Evolutionary conservation across 2,329 filamentous ascomycete species (phyloP).

Genomic region (Truncatella angustata): DNA sequence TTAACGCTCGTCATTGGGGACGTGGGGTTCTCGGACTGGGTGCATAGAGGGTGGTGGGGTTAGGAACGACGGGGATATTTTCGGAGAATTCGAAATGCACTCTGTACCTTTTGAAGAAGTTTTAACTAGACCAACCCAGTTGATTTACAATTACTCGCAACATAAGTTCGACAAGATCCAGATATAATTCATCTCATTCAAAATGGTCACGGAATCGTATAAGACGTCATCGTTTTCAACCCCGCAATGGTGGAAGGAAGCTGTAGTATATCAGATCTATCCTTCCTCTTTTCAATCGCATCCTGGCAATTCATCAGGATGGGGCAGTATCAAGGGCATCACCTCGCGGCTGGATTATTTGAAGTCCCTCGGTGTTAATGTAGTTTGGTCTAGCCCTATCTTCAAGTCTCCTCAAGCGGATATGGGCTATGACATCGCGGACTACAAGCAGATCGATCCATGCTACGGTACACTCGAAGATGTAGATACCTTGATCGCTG

Average conservation of each 20-base stretch:
- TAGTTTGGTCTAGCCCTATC: slow-evolving; percentile 68
- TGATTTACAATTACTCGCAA: neutral
- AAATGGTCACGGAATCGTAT: slow-evolving; percentile 10
- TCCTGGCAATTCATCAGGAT: slow-evolving; percentile 50
- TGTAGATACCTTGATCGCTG: slow-evolving; percentile 59
- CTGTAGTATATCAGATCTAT: slow-evolving; percentile 58
- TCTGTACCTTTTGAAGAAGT: neutral
- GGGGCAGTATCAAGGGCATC: slow-evolving; percentile 63
- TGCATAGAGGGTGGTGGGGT: slow-evolving; percentile 2
- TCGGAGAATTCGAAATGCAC: slow-evolving; percentile 6
- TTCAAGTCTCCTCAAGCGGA: slow-evolving; percentile 64
- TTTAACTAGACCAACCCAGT: neutral
- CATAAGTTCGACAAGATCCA: no score
- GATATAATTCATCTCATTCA: no score
- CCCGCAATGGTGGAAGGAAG: slow-evolving; percentile 54
- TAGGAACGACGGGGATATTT: slow-evolving; percentile 1
- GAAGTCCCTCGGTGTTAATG: slow-evolving; percentile 57
- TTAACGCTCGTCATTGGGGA: no score
- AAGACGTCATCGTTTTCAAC: slow-evolving; percentile 9
- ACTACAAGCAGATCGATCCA: slow-evolving; percentile 65
- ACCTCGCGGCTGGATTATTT: slow-evolving; percentile 62
- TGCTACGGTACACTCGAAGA: slow-evolving; percentile 67
- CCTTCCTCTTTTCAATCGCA: slow-evolving; percentile 57
- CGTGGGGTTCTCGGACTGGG: no score
- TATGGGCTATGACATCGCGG: slow-evolving; percentile 69